These are phyloP conservation scores for Penicillium freii DNA, from an alignment of 2,329 filamentous ascomycete species.

Conservation along the genomic window DNA sequence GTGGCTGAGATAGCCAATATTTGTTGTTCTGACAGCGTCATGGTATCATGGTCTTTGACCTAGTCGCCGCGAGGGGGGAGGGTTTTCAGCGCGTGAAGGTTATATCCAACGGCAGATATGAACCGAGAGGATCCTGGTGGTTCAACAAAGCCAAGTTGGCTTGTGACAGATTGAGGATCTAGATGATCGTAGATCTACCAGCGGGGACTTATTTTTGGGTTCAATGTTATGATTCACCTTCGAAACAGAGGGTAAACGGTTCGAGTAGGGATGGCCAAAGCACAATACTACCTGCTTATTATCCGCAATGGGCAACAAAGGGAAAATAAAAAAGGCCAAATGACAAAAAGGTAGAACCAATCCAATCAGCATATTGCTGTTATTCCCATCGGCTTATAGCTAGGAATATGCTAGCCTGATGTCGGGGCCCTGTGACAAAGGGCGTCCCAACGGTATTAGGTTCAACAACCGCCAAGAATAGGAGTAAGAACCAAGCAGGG, in stretches of 20 bases:
- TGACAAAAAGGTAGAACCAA: neutral
- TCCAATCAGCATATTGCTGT: neutral
- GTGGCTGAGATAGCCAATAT: conserved; percentile 59
- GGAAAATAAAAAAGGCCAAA: neutral
- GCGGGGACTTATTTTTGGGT: neutral
- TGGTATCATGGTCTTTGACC: conserved; percentile 18
- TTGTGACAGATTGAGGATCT: neutral
- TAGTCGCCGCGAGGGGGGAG: neutral
- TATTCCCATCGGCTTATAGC: neutral
- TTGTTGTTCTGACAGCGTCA: conserved; percentile 36
- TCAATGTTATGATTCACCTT: neutral
- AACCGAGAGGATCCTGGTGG: neutral
- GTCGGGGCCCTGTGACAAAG: neutral
- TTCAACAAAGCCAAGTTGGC: neutral
- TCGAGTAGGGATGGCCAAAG: neutral
- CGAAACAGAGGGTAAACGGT: neutral
- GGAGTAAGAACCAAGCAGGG: neutral
- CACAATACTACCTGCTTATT: conserved; percentile 6
- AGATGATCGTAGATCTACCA: neutral
- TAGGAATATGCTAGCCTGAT: neutral
- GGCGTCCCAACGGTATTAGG: neutral
- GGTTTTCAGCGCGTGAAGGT: neutral
- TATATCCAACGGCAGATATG: conserved; percentile 6
- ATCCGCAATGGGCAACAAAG: neutral
- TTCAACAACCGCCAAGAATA: neutral